These are phyloP conservation scores for Talaromyces islandicus DNA, from an alignment of 2,329 filamentous ascomycete species.

Conservation along the genomic window DNA sequence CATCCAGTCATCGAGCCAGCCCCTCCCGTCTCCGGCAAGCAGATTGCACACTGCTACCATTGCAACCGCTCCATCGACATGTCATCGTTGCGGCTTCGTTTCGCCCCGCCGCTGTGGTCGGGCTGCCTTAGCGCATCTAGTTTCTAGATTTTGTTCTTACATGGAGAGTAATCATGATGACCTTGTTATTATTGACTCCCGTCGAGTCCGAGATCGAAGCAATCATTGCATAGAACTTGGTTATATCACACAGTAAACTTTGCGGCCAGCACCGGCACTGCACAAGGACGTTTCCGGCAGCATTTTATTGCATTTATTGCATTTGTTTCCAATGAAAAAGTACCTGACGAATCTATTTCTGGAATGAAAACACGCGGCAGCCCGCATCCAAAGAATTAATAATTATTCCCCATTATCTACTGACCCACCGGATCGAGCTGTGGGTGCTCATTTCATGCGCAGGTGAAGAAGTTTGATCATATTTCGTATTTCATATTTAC, in stretches of 20 bases:
- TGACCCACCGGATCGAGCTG: background rate
- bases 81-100: background rate
- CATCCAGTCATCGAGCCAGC: background rate
- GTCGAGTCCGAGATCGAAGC: no score
- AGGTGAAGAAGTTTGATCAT: background rate
- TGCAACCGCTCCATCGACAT: constrained; percentile 1
- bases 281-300: background rate
- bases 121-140: background rate
- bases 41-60: background rate
- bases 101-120: background rate
- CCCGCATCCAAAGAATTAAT: background rate
- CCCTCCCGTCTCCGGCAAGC: background rate
- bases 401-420: background rate
- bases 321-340: background rate
- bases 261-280: background rate
- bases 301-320: no score
- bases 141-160: background rate
- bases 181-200: no score
- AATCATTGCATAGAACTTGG: background rate
- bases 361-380: background rate
- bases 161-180: no score
- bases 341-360: background rate
- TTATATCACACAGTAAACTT: background rate
- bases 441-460: background rate
- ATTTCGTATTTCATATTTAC: no score